Percentiles rank a stretch among this genome's conserved stretches.
Evolutionary conservation across 345 rosid species (phyloP).

Genomic region (Gossypium raimondii): DNA sequence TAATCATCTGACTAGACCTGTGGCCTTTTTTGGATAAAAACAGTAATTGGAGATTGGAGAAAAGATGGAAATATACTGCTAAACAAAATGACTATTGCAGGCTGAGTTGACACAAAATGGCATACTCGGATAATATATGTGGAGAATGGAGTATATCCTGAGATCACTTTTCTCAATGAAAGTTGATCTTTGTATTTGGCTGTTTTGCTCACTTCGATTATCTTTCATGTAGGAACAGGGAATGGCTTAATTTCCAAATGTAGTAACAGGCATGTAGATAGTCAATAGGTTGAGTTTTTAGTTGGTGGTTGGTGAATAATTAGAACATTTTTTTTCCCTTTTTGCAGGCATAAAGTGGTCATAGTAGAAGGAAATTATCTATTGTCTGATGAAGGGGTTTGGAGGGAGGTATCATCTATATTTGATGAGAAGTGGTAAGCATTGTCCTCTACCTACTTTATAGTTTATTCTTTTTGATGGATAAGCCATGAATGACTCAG

Average conservation of each 20-base stretch:
- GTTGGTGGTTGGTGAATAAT: neutral
- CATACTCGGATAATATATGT: neutral
- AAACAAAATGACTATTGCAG: neutral
- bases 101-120: neutral
- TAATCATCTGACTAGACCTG: neutral
- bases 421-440: slow-evolving; percentile 92
- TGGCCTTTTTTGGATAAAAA: neutral
- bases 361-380: slow-evolving; percentile 89
- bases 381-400: slow-evolving; percentile 54
- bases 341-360: slow-evolving; percentile 82
- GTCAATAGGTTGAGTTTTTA: neutral
- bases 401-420: slow-evolving; percentile 70
- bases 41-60: neutral
- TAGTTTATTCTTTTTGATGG: neutral
- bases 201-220: neutral
- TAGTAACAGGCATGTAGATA: neutral
- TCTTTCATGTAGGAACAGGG: neutral
- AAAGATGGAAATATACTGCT: neutral
- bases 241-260: neutral
- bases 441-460: neutral
- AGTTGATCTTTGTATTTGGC: neutral
- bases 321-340: slow-evolving; percentile 3
- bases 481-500: too few species aligned
- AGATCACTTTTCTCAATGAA: neutral
- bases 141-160: neutral